These are phyloP conservation scores for Murraya koenigii DNA, from an alignment of 345 rosid genomes.

Conservation along the genomic window DNA sequence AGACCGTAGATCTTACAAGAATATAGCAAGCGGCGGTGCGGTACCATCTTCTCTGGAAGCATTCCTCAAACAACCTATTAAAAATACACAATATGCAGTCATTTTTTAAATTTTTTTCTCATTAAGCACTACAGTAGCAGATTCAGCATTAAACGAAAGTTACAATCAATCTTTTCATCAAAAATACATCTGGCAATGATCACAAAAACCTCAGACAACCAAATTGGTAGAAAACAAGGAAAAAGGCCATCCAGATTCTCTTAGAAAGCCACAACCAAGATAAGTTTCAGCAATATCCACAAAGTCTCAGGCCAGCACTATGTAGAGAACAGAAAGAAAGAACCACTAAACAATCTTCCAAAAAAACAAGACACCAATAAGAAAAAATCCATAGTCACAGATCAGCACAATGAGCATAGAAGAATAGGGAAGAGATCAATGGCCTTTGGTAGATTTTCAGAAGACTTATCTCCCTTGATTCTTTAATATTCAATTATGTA, in stretches of 20 bases:
- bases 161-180: background rate
- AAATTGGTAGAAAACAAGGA: background rate
- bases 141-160: background rate
- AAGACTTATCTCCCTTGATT: background rate
- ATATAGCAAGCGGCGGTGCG: slow-evolving; percentile 99
- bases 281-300: background rate
- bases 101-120: background rate
- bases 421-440: background rate
- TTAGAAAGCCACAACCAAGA: background rate
- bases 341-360: background rate
- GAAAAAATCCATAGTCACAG: background rate
- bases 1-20: slow-evolving; percentile 57
- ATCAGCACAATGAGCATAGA: background rate
- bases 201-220: background rate
- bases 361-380: background rate
- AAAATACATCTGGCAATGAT: background rate
- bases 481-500: background rate
- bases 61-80: slow-evolving; percentile 88
- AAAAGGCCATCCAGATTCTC: background rate
- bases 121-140: background rate
- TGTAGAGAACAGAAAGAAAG: background rate
- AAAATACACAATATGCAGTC: slow-evolving; percentile 11
- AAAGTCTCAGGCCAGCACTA: background rate
- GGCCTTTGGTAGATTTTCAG: background rate
- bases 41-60: slow-evolving; percentile 98